These are phyloP conservation scores for Chaetomium sp. DNA, from an alignment of 2,329 filamentous ascomycete genomes.

Conservation along the genomic window DNA sequence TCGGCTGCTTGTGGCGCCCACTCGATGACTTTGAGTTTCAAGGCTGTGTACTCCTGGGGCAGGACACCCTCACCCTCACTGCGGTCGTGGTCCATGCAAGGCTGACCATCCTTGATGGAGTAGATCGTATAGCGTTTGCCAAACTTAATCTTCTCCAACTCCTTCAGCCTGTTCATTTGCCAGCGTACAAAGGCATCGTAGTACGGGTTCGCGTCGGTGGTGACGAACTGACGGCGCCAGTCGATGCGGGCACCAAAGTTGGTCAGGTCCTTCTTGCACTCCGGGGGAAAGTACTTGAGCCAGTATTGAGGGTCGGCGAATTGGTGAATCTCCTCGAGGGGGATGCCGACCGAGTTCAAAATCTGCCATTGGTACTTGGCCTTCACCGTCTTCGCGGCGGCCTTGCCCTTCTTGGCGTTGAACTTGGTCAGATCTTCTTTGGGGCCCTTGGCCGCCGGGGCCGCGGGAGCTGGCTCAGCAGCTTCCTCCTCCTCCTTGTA, in stretches of 20 bases:
- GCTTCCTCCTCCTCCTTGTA: slow-evolving; percentile 61
- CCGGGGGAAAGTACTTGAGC: slow-evolving; percentile 86
- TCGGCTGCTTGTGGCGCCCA: slow-evolving; percentile 75
- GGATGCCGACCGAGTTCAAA: slow-evolving; percentile 81
- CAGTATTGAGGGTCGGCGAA: slow-evolving; percentile 72
- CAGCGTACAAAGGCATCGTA: slow-evolving; percentile 93
- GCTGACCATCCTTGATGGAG: slow-evolving; percentile 80
- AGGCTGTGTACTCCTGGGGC: slow-evolving; percentile 84
- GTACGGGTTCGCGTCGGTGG: slow-evolving; percentile 93
- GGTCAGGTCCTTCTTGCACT: slow-evolving; percentile 71
- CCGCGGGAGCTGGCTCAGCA: slow-evolving; percentile 43
- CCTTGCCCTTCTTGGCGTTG: slow-evolving; percentile 86
- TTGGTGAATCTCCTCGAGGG: slow-evolving; percentile 79
- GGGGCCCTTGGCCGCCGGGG: slow-evolving; percentile 50
- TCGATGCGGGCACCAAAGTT: slow-evolving; percentile 83
- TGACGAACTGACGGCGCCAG: slow-evolving; percentile 88
- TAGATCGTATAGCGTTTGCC: slow-evolving; percentile 82
- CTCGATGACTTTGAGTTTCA: slow-evolving; percentile 87
- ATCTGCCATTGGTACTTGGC: slow-evolving; percentile 95
- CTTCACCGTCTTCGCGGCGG: slow-evolving; percentile 80
- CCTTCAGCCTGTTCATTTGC: slow-evolving; percentile 92
- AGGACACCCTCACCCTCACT: slow-evolving; percentile 73
- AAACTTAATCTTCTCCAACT: slow-evolving; percentile 87
- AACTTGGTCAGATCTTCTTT: slow-evolving; percentile 85
- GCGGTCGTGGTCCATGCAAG: slow-evolving; percentile 83